Percentiles rank a stretch among this genome's conserved stretches.
phyloP scores from a whole-genome alignment of 2,329 filamentous ascomycete genomes.

The Colletotrichum sp. region DNA sequence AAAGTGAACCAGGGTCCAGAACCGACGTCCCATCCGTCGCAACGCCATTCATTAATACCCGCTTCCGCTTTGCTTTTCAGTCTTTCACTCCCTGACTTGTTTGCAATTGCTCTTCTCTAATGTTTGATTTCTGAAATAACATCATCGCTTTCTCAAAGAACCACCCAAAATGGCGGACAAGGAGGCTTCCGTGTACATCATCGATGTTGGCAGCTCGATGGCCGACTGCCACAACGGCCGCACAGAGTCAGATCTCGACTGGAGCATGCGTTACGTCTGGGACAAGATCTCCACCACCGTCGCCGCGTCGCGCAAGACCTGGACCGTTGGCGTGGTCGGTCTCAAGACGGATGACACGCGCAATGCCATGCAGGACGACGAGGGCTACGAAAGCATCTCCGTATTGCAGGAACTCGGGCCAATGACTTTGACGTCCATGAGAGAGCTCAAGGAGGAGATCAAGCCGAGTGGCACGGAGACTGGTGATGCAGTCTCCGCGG shows the following conservation, averaged over 20 bases:
- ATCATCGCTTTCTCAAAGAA: not conserved
- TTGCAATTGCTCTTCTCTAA: not conserved
- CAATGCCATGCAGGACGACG: constrained; percentile 71
- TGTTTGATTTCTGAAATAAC: not conserved
- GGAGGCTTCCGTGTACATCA: constrained; percentile 89
- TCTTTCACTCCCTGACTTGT: not conserved
- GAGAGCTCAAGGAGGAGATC: constrained; percentile 66
- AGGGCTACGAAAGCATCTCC: constrained; percentile 82
- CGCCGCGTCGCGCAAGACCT: constrained; percentile 69
- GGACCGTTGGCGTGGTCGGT: constrained; percentile 80
- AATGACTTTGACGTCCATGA: constrained; percentile 71
- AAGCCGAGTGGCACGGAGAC: constrained; percentile 69
- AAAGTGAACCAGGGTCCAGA: constrained; percentile 9
- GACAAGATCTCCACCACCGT: constrained; percentile 80
- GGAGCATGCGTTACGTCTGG: constrained; percentile 91
- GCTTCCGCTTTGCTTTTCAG: not conserved
- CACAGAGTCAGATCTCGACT: constrained; percentile 82
- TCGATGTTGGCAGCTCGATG: constrained; percentile 91
- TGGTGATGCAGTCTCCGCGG: constrained; percentile 87
- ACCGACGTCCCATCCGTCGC: not conserved
- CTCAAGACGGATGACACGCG: constrained; percentile 79
- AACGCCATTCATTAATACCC: not conserved
- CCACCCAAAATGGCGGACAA: constrained; percentile 79
- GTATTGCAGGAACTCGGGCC: constrained; percentile 73
- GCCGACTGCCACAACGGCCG: constrained; percentile 73